Base-by-base conservation (phyloP, 306 rosid genomes). In the Rubus parviflorus region DNA sequence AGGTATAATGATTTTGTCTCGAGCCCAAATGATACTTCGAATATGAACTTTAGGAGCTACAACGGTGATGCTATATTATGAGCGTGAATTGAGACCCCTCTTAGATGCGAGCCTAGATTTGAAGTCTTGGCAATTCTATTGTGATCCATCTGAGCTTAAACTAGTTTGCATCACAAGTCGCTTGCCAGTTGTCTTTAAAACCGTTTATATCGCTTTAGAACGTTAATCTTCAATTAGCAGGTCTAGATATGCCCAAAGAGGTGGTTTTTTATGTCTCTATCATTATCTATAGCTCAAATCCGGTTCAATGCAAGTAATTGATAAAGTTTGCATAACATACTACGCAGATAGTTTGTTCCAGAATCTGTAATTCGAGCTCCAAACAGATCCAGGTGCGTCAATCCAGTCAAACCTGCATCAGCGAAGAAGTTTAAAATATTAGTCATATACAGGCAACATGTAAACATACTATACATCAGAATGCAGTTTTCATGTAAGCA, bases 351-450 rank as follows among this genome's bases (percentile, higher is more conserved):
- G 73, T 81, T 84, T 62, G 96, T 92, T 86, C 98, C 98, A 45
- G 84, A 75, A 77, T 95, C 98, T 45, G 97, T 86, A 75, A 95
- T 90, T 65, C 85, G 93, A 58, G 98, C 98, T 56, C 97, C 97
- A 66, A 95, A 95, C 70, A 95, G 92, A 89, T 95, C 98, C 76
- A 95, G 88, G 78, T 92, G 96, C 12, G 89, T 90, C 80, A 95
- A 92, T 58, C 90, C 88, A 42, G 94, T 93, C 88, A 95, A 82
- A 87, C 89, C 98, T 95, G 93, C 82, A 85, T 77, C 40, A 25
- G 23, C 7, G 74, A 60, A 74, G 78, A 58, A 1, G 17, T 58
- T 37, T 22, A 5, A 57, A 22, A 72, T 49, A 54, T 53, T 40
- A 12, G 12, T 56, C 41, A 20, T 40, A n/a, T 2, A 48, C n/a